phyloP scores from a whole-genome alignment of 345 rosid species.

The rapeseed (Brassica napus) region Da-Ae NC_063446.1:50653501-50654000 shows the following conservation, averaged over 20 bases:
- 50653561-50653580: background rate
- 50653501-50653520: no score
- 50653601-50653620: background rate
- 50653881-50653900: slow-evolving; percentile 2
- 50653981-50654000: slow-evolving; percentile 7
- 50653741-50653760: background rate
- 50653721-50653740: background rate
- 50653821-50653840: background rate
- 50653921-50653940: slow-evolving; percentile 1
- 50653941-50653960: slow-evolving; percentile 22
- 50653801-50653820: background rate
- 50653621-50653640: background rate
- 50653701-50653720: background rate
- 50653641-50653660: background rate
- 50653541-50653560: background rate
- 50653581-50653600: background rate
- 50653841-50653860: slow-evolving; percentile 18
- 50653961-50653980: slow-evolving; percentile 25
- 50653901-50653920: slow-evolving; percentile 14
- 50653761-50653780: background rate
- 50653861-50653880: slow-evolving; percentile 36
- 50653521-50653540: background rate
- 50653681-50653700: background rate
- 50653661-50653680: background rate
- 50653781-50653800: background rate